Evolutionary conservation across 2,329 filamentous ascomycete genomes (phyloP), one percentile per base, ranked within the genome.

Genomic region (Penicillium concentricum): DNA sequence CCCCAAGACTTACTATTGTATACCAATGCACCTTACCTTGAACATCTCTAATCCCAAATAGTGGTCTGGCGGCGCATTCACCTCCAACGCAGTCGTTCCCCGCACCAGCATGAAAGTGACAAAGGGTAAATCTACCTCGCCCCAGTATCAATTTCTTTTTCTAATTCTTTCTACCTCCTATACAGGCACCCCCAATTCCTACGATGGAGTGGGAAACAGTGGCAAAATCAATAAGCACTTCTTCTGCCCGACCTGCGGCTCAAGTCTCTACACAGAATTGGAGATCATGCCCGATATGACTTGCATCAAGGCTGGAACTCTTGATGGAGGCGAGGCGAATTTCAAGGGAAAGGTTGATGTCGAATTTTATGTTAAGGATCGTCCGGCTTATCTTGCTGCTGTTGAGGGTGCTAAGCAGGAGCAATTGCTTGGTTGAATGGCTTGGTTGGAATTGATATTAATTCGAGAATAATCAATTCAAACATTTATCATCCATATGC

Each of bases 211-310:
- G 0, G 82, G 81, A 4, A 76, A 67, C 35, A 81, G 78, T 0
- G 82, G 82, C 30, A 84, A 84, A 65, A 72, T 78, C 58, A 84
- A 84, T 70, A 79, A 78, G 61, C 82, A 83, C 64, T 83, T 77
- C 71, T 84, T 84, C 74, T 84, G 82, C 65, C 60, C 69, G 16
- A 78, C 67, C 57, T 84, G 82, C 62, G 82, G 82, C 18, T 81
- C 76, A 2, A 74, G 76, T 51, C 61, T 84, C 24, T 84, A 80
- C 65, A 82, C 79, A 10, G 74, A 80, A 65, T 72, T 83, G 26
- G 82, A 84, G 28, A 49, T 83, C 41, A 81, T 84, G 81, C 77
- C 79, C 1, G 79, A 79, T 20, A 69, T 78, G 60, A 75, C 76
- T 9, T 74, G 74, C 58, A 69, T 84, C 64, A 84, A 85, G 72